These are phyloP conservation scores for Fusarium sp. DNA, from an alignment of 2,329 filamentous ascomycete genomes.

Conservation along the genomic window DNA sequence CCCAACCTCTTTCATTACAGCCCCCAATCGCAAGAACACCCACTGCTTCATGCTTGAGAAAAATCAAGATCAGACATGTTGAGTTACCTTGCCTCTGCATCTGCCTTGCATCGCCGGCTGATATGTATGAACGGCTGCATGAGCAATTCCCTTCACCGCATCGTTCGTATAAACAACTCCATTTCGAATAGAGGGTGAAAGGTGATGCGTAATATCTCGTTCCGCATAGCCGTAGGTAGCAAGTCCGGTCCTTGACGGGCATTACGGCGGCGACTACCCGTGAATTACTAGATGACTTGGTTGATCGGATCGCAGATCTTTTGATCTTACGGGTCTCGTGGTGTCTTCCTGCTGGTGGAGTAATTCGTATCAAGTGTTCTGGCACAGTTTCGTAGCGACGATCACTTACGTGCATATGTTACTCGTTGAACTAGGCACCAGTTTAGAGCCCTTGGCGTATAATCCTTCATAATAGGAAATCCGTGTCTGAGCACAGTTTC, in stretches of 20 bases:
- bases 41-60: not conserved
- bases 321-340: slow-evolving; percentile 24
- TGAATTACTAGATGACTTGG: slow-evolving; percentile 1
- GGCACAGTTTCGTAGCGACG: not conserved
- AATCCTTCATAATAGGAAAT: not conserved
- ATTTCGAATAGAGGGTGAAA: not conserved
- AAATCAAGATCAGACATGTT: slow-evolving; percentile 10
- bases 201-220: slow-evolving; percentile 11
- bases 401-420: slow-evolving; percentile 10
- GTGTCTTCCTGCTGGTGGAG: slow-evolving; percentile 21
- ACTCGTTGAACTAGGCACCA: not conserved
- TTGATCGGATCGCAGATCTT: slow-evolving; percentile 36
- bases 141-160: slow-evolving; percentile 30
- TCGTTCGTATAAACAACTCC: slow-evolving; percentile 11
- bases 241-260: slow-evolving; percentile 11
- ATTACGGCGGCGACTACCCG: slow-evolving; percentile 1
- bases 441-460: not conserved
- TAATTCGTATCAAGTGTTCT: not conserved
- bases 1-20: slow-evolving; percentile 16
- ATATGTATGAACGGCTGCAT: not conserved
- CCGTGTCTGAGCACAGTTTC: not conserved
- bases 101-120: slow-evolving; percentile 13
- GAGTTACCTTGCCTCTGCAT: slow-evolving; percentile 23
- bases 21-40: not conserved
- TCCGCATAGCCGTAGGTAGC: not conserved